Conservation (phyloP, 352 stramenopile genomes). For the Pythium graminicola region DNA sequence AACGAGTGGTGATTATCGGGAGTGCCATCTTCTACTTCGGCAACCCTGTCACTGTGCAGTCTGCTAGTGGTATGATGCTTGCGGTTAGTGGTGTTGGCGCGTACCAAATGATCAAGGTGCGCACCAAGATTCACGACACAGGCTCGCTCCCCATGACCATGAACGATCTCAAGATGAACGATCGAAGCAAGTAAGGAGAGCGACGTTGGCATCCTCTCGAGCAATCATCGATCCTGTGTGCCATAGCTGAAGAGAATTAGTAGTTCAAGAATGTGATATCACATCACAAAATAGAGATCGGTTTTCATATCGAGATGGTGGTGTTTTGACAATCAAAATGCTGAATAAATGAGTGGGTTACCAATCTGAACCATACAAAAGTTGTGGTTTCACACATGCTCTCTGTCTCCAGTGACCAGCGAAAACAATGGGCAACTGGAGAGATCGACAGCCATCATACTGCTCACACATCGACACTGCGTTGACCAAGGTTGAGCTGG, state of each 20-base stretch:
- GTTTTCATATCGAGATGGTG: too few relatives aligned
- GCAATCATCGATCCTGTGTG: not conserved
- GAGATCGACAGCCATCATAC: too few relatives aligned
- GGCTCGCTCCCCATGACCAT: constrained; percentile 45
- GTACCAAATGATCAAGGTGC: constrained; percentile 78
- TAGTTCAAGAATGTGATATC: not conserved
- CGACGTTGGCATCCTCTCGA: not conserved
- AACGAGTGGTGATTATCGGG: constrained; percentile 82
- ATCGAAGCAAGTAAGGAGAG: constrained; percentile 19
- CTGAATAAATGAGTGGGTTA: constrained; percentile 29
- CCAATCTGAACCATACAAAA: constrained; percentile 19
- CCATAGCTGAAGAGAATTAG: not conserved
- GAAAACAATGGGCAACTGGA: not conserved
- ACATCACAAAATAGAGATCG: constrained; percentile 14
- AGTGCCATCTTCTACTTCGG: constrained; percentile 83
- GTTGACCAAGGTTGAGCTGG: constrained; percentile 66
- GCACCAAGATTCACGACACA: constrained; percentile 34
- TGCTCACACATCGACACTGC: constrained; percentile 71
- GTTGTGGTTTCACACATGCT: not conserved
- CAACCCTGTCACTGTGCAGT: constrained; percentile 66
- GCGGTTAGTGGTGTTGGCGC: constrained; percentile 62
- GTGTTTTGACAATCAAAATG: constrained; percentile 13
- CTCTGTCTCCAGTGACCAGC: too few relatives aligned
- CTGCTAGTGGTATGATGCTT: constrained; percentile 62
- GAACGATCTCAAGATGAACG: constrained; percentile 24